Base-by-base conservation (phyloP, 768 basidiomycete genomes). In the Crucibulum laeve region DNA sequence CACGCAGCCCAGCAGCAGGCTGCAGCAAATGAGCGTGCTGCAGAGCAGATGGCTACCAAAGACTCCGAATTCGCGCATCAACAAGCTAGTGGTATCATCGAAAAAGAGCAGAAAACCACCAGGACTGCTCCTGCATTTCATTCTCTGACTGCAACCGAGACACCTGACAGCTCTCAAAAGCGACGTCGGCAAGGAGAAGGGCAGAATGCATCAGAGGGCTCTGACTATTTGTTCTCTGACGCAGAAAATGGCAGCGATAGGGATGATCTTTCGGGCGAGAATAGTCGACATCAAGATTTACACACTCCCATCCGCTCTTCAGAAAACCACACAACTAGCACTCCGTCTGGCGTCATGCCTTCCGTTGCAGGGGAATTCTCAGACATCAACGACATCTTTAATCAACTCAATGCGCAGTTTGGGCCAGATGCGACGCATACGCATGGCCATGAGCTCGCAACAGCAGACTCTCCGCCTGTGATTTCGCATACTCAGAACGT, bases 51-150 rank as follows among this genome's bases (percentile, higher is more conserved):
- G 38, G 62, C 73, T 25, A 65, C 67, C 15, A 75, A 76, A 53
- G 67, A 71, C 48, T 55, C 74, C 24, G 65, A 69, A 25, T 69
- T 73, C 43, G 65, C 64, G 42, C 61, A 64, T 26, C 69, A 72
- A 42, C 70, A 68, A 42, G 71, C 73, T 48, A 65, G 70, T 50
- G 66, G 63, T 23, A 61, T 68, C 43, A 58, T 63, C 46, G 68
- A 72, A 41, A 73, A 76, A 40, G 72, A 69, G 48, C 73, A 71
- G 45, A 65, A 64, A 52, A 69, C 70, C 15, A 88, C 87, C 26
- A 80, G 84, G 49, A 78, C 77, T 1, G 83, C 86, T 0, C 85
- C 87, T 38, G 80, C 86, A 2, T 89, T 89, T 55, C 87, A 88
- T 59, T 87, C 84, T 11, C 76, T 88, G 14, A 87, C 83, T 14